These are phyloP conservation scores for Paraphoma chrysanthemicola DNA, from an alignment of 2,329 filamentous ascomycete genomes.

Conservation along the genomic window DNA sequence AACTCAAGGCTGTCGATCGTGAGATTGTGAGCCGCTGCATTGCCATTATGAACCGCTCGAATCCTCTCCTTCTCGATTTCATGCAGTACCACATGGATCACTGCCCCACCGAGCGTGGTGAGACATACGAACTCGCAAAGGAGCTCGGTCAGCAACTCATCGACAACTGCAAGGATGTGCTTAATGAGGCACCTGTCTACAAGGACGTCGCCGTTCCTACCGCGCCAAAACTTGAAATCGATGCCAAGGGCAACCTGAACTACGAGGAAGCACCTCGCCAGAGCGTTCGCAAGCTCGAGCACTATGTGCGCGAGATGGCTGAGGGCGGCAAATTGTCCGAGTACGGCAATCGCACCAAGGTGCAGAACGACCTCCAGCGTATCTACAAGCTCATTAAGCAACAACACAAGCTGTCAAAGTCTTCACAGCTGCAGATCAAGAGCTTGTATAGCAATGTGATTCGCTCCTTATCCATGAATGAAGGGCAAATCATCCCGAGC, in stretches of 20 bases:
- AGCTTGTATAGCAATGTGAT: slow-evolving; percentile 92
- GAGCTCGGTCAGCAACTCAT: slow-evolving; percentile 91
- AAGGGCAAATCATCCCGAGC: slow-evolving; percentile 92
- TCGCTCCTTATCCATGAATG: slow-evolving; percentile 95
- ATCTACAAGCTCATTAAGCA: slow-evolving; percentile 99
- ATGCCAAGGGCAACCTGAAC: slow-evolving; percentile 88
- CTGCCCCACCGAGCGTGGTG: slow-evolving; percentile 93
- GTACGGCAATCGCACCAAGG: slow-evolving; percentile 97
- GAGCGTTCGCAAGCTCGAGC: slow-evolving; percentile 94
- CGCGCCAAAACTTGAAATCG: slow-evolving; percentile 89
- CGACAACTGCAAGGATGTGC: slow-evolving; percentile 94
- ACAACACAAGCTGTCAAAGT: slow-evolving; percentile 97
- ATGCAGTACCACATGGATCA: slow-evolving; percentile 99
- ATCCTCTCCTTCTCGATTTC: slow-evolving; percentile 93
- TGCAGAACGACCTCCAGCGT: slow-evolving; percentile 91
- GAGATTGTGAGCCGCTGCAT: slow-evolving; percentile 99
- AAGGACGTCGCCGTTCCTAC: slow-evolving; percentile 96
- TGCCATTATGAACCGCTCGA: slow-evolving; percentile 98
- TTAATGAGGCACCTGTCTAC: slow-evolving; percentile 84
- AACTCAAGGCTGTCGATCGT: slow-evolving; percentile 89
- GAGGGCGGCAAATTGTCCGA: slow-evolving; percentile 98
- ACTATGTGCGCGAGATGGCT: slow-evolving; percentile 98
- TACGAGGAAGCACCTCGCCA: slow-evolving; percentile 87
- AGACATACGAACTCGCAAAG: slow-evolving; percentile 98
- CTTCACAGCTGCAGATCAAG: slow-evolving; percentile 96